Percentiles rank a stretch among this genome's conserved stretches.
Conservation (phyloP, 176 grass and related monocot genomes). For the Avena sativa region DNA sequence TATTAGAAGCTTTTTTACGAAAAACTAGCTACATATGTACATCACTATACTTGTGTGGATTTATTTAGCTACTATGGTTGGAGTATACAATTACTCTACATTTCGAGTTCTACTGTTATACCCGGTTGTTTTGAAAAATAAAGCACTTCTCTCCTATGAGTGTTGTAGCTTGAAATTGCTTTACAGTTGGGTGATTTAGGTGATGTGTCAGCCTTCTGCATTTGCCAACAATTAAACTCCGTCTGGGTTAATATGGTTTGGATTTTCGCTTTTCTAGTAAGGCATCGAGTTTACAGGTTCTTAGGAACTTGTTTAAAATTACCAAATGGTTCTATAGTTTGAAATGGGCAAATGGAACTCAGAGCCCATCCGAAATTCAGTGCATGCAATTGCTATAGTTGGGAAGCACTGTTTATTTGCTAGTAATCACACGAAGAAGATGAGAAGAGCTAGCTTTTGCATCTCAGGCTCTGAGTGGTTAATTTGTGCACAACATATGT, state of each 20-base stretch:
- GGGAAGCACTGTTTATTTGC: neutral
- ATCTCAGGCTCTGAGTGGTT: too few species aligned
- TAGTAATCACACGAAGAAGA: too few species aligned
- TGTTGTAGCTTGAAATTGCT: constrained; percentile 26
- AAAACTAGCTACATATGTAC: neutral
- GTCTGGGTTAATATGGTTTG: neutral
- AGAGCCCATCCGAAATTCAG: neutral
- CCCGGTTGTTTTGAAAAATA: neutral
- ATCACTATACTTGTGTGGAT: neutral
- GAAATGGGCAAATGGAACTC: neutral
- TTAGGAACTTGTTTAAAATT: neutral
- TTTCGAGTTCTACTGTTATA: neutral
- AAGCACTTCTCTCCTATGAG: neutral
- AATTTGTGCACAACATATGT: too few species aligned
- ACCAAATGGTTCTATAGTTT: neutral
- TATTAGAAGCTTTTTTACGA: neutral
- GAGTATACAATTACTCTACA: neutral
- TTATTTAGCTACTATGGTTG: neutral
- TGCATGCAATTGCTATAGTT: neutral
- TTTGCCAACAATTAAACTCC: neutral
- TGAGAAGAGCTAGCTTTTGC: too few species aligned
- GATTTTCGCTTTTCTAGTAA: neutral
- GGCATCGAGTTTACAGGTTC: neutral
- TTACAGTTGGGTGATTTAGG: neutral
- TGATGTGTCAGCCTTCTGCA: neutral